These are phyloP conservation scores for Nakaseomyces uthaithaninus DNA, from an alignment of 1,139 yeast species.

Conservation along the genomic window DNA sequence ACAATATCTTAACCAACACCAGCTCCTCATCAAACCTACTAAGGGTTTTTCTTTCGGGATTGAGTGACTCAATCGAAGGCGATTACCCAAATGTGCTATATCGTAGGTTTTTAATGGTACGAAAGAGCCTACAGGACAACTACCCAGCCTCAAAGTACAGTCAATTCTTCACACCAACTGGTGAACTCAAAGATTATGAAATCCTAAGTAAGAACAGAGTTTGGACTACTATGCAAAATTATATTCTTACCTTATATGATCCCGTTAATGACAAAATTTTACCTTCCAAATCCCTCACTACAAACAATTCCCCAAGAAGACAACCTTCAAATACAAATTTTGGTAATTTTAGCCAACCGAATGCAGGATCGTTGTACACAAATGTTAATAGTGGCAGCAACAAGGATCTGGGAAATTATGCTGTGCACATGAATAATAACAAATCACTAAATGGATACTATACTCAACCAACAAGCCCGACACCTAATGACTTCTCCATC, in stretches of 20 bases:
- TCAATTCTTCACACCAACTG: constrained; percentile 1
- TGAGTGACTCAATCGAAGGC: neutral
- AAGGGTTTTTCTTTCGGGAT: neutral
- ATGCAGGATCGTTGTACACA: neutral
- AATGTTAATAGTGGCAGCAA: neutral
- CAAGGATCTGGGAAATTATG: constrained; percentile 1
- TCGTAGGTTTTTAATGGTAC: constrained; percentile 2
- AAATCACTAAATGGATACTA: constrained; percentile 7
- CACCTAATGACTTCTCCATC: constrained; percentile 4
- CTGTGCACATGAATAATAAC: neutral
- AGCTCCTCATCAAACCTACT: neutral
- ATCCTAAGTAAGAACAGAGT: neutral
- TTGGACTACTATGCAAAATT: constrained; percentile 2
- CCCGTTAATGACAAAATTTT: neutral
- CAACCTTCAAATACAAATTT: neutral
- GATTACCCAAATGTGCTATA: constrained; percentile 1
- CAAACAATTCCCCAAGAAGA: constrained; percentile 5
- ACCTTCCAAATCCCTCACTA: neutral
- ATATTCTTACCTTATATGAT: constrained; percentile 3
- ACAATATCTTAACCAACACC: neutral
- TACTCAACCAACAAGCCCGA: constrained; percentile 8
- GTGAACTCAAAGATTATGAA: constrained; percentile 1
- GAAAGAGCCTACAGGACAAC: constrained; percentile 3
- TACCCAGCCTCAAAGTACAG: neutral
- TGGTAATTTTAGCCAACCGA: neutral